Evolutionary conservation across 169 alveolate genomes (phyloP), one percentile per base, ranked within the genome.

Genomic region (Plasmodium cynomolgi): DNA sequence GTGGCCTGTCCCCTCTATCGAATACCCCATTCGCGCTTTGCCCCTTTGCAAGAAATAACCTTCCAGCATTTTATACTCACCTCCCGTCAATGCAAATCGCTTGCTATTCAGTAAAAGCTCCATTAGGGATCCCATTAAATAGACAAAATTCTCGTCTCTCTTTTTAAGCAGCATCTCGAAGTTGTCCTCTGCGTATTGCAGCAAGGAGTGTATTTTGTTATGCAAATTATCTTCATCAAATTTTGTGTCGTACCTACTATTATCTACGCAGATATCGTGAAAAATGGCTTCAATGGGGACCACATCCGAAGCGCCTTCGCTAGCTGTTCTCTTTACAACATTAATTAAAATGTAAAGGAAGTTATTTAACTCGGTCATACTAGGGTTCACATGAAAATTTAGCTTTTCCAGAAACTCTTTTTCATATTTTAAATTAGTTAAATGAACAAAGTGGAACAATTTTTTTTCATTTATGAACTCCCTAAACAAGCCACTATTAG

Each of bases 321-420:
- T 39, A 17, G 47, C 33, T 54, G 58, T 86, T 39, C 23, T 39
- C 75, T 84, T 47, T 86, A 86, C 39, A 54, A 86, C 72, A 86
- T 77, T 75, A 75, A 86, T 54, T 86, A 86, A 29, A 86, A 86
- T 86, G 44, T 31, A 29, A n/a, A 86, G 85, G 47, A 86, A 75
- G 17, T 86, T 79, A 44, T 50, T 86, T 56, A 86, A 39, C 41
- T 86, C 93, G 17, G 80, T 17, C 39, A 50, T 71, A 29, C 80
- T 75, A 39, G 93, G 93, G 1, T 34, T 86, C 41, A 75, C 58
- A 75, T 77, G 93, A 86, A 86, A 86, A 29, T 86, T 33, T 79
- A 86, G 8, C 9, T 54, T 86, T 54, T 86, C 93, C 81, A 86
- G 58, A 33, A 86, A 86, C 41, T 50, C 83, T 56, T 74, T 11